Base-by-base conservation (phyloP, 495 filamentous ascomycete species). In the Penicillium silybi region DNA sequence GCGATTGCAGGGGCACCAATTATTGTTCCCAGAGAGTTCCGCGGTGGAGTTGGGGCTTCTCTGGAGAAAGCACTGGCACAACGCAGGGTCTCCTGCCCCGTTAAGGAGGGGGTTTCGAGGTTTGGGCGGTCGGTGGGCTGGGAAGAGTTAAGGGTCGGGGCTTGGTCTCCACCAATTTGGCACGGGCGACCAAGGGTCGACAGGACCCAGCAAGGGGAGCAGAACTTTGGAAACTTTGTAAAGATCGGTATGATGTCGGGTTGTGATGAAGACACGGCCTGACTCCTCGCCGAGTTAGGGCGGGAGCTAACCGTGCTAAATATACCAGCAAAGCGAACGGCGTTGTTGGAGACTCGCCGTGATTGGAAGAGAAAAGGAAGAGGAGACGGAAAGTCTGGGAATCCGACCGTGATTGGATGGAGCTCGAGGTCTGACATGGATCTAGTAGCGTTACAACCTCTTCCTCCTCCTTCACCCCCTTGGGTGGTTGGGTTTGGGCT, bases 1-100 rank as follows among this genome's bases (percentile, higher is more conserved):
- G 52, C 17, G 45, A 44, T 48, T 23, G 32, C 25, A 35, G 47
- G 46, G 46, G 22, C 9, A 35, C 46, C 46, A 49, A 49, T 42
- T 22, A 41, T 15, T 39, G 46, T 23, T 19, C 20, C 19, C 22
- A 27, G n/a, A 34, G 19, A 23, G 46, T 32, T 49, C 38, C 16
- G 26, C 18, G 37, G 38, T 41, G 47, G 47, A 34, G 38, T 8
- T 9, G 16, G 20, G 20, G 19, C 7, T 2, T 41, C n/a, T 1
- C 34, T 41, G 20, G 23, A 29, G 23, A 25, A 41, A 27, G 18
- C 16, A 20, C 11, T 41, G 38, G 23, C 10, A 16, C 11, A 32
- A 32, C 29, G 46, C 46, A 48, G 46, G 46, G 35, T 40, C 45
- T 48, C 23, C 35, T 48, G 35, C 35, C 46, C 46, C 35, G 46